Percentiles rank a stretch among this genome's conserved stretches.
These are phyloP conservation scores for Cornus florida DNA, from an alignment of 148 eudicot species.

Conservation along the genomic window DNA sequence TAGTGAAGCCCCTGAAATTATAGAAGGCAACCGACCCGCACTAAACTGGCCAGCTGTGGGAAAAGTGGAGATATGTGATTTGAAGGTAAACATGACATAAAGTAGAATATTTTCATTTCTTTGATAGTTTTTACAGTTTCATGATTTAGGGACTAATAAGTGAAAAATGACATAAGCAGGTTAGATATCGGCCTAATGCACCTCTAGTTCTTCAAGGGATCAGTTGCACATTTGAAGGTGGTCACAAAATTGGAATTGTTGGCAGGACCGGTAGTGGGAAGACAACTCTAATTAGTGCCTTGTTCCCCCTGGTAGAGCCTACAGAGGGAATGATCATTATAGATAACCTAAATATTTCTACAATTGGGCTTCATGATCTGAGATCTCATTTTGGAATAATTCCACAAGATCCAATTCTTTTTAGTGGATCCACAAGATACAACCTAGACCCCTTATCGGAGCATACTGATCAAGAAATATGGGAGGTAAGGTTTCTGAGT, in stretches of 20 bases:
- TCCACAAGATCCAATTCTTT: constrained; percentile 57
- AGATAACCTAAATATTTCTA: constrained; percentile 41
- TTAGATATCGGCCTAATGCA: constrained; percentile 42
- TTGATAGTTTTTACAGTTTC: no score
- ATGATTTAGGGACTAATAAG: no score
- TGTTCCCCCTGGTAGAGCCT: constrained; percentile 59
- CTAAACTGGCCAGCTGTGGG: constrained; percentile 40
- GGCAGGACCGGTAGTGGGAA: constrained; percentile 65
- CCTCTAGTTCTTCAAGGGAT: constrained; percentile 51
- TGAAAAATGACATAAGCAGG: constrained; percentile 19
- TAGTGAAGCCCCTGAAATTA: constrained; percentile 46
- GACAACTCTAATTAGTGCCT: constrained; percentile 49
- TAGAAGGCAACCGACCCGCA: constrained; percentile 33
- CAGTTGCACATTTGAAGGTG: constrained; percentile 48
- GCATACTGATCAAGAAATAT: constrained; percentile 49
- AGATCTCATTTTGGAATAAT: constrained; percentile 51
- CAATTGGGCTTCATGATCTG: constrained; percentile 56
- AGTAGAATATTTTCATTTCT: background rate
- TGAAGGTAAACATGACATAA: constrained; percentile 30
- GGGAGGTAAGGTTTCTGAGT: constrained; percentile 34
- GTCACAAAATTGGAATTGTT: constrained; percentile 52
- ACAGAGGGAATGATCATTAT: constrained; percentile 43
- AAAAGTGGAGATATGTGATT: constrained; percentile 36
- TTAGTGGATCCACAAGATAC: constrained; percentile 45
- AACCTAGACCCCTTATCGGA: constrained; percentile 52